These are phyloP conservation scores for Annulohypoxylon maeteangense DNA, from an alignment of 495 filamentous ascomycete species.

Conservation along the genomic window DNA sequence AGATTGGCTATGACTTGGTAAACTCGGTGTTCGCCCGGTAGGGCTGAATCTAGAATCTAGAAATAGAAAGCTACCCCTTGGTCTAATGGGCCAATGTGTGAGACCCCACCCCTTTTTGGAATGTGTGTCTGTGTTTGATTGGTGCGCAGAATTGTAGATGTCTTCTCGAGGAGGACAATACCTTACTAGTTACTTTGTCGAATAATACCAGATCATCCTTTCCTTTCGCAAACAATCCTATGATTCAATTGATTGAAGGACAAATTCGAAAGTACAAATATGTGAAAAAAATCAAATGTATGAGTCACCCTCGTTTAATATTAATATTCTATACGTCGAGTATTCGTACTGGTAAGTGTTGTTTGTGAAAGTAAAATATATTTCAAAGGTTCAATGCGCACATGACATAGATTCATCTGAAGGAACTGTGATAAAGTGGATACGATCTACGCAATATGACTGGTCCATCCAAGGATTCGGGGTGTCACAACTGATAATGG, in stretches of 20 bases:
- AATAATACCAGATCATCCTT: neutral
- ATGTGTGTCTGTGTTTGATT: slow-evolving; percentile 44
- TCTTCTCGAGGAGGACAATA: slow-evolving; percentile 24
- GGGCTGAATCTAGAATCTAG: slow-evolving; percentile 46
- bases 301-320: neutral
- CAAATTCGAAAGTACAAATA: neutral
- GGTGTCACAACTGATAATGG: slow-evolving; percentile 19
- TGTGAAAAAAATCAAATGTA: neutral
- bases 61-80: slow-evolving; percentile 36
- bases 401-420: slow-evolving; percentile 25
- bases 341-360: neutral
- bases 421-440: slow-evolving; percentile 30
- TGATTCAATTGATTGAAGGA: neutral
- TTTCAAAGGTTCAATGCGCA: slow-evolving; percentile 9
- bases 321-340: neutral
- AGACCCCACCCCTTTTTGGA: slow-evolving; percentile 42
- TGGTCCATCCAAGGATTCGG: slow-evolving; percentile 39
- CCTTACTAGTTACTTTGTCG: slow-evolving; percentile 15
- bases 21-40: slow-evolving; percentile 26
- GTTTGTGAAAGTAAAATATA: slow-evolving; percentile 5
- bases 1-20: slow-evolving; percentile 33
- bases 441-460: slow-evolving; percentile 23
- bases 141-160: slow-evolving; percentile 37
- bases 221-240: neutral
- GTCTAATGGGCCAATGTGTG: slow-evolving; percentile 33